These are phyloP conservation scores for Dioscorea alata DNA, from an alignment of 106 monocot species.

Conservation along the genomic window DNA sequence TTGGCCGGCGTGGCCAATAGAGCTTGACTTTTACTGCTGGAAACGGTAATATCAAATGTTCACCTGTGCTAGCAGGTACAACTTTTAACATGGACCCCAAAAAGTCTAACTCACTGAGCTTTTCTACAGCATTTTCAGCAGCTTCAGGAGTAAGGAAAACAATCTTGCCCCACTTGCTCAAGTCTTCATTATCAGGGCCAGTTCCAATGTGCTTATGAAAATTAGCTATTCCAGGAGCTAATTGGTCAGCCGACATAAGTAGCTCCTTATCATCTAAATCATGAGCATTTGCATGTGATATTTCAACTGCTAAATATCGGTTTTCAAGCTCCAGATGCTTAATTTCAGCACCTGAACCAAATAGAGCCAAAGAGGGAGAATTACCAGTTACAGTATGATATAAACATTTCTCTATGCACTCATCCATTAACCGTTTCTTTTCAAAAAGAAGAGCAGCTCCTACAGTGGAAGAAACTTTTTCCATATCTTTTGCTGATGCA, in stretches of 20 bases:
- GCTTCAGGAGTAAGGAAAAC: constrained; percentile 69
- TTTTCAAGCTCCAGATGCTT: constrained; percentile 88
- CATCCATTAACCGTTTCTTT: constrained; percentile 50
- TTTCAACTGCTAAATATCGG: constrained; percentile 61
- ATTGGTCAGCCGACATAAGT: constrained; percentile 39
- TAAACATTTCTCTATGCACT: constrained; percentile 66
- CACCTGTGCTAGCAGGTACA: constrained; percentile 21
- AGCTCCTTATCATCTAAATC: constrained; percentile 62
- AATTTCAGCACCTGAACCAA: constrained; percentile 93
- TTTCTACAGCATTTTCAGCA: constrained; percentile 53
- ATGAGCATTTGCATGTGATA: constrained; percentile 56
- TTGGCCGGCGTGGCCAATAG: constrained; percentile 76
- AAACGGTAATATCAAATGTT: constrained; percentile 24
- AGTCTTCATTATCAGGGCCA: constrained; percentile 17
- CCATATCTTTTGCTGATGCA: constrained; percentile 46
- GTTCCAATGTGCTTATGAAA: constrained; percentile 16
- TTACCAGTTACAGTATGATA: constrained; percentile 34
- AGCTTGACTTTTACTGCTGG: constrained; percentile 68
- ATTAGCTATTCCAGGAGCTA: constrained; percentile 48
- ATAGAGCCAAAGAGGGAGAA: constrained; percentile 47
- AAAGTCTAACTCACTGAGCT: constrained; percentile 53
- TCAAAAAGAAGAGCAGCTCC: constrained; percentile 43
- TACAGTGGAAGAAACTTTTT: constrained; percentile 30
- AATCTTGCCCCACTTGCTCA: constrained; percentile 61
- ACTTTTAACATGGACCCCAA: constrained; percentile 48